Evolutionary conservation across 768 basidiomycete genomes (phyloP).

Genomic region (Boletales sp.): DNA sequence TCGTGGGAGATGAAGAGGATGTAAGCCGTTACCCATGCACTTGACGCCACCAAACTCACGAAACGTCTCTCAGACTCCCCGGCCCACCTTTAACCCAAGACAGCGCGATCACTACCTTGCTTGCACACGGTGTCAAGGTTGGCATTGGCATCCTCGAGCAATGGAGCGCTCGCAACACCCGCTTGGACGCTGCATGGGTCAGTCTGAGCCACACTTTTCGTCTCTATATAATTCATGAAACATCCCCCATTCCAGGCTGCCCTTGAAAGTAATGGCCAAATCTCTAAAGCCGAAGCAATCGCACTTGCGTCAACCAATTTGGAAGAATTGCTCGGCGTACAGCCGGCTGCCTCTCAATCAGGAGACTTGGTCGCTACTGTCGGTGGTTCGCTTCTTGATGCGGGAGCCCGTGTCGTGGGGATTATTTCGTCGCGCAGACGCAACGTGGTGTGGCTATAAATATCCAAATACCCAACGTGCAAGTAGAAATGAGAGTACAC

Average conservation of each 20-base stretch:
- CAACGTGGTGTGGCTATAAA: conserved; percentile 49
- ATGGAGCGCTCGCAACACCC: conserved; percentile 72
- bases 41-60: conserved; percentile 3
- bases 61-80: conserved; percentile 21
- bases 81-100: conserved; percentile 35
- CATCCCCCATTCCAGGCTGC: conserved; percentile 31
- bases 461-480: neutral
- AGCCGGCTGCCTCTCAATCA: conserved; percentile 10
- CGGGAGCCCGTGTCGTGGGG: conserved; percentile 47
- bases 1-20: conserved; percentile 58
- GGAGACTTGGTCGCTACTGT: conserved; percentile 56
- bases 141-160: conserved; percentile 63
- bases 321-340: conserved; percentile 40
- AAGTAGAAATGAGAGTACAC: conserved; percentile 7
- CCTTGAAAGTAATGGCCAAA: conserved; percentile 34
- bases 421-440: conserved; percentile 47
- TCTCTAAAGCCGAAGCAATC: conserved; percentile 47
- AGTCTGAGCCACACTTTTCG: conserved; percentile 25
- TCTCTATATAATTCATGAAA: conserved; percentile 16
- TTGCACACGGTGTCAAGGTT: conserved; percentile 67
- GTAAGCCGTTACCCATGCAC: conserved; percentile 10
- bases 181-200: conserved; percentile 84
- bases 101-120: conserved; percentile 56
- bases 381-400: conserved; percentile 52
- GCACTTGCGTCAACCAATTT: conserved; percentile 53